Percentiles rank a stretch among this genome's conserved stretches.
These are phyloP conservation scores for Isatis lusitanica DNA, from an alignment of 441 rosid genomes.

Conservation along the genomic window DNA sequence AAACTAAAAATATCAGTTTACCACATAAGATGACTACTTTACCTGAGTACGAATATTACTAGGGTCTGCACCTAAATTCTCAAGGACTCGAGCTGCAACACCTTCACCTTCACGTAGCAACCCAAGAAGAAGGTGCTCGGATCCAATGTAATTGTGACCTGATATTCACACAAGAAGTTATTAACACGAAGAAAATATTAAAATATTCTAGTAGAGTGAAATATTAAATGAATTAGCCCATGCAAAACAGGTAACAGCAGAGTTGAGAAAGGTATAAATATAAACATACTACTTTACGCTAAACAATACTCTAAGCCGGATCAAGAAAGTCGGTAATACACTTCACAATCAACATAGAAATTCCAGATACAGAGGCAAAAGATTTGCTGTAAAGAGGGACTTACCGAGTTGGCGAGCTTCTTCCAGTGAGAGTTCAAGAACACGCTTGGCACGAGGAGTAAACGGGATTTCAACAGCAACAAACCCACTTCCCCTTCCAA, in stretches of 20 bases:
- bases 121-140: slow-evolving; percentile 97
- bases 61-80: slow-evolving; percentile 95
- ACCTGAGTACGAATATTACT: slow-evolving; percentile 97
- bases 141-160: slow-evolving; percentile 98
- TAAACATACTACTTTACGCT: not conserved
- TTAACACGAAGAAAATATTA: not conserved
- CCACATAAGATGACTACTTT: slow-evolving; percentile 16
- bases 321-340: not conserved
- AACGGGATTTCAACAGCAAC: slow-evolving; percentile 98
- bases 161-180: slow-evolving; percentile 17
- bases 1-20: not conserved
- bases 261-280: not conserved
- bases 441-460: slow-evolving; percentile 98
- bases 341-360: not conserved
- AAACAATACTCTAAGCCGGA: not conserved
- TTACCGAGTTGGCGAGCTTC: slow-evolving; percentile 99
- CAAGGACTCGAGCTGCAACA: slow-evolving; percentile 98
- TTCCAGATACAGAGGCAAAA: not conserved
- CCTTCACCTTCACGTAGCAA: slow-evolving; percentile 99
- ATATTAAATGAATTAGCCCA: not conserved
- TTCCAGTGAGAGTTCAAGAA: slow-evolving; percentile 88
- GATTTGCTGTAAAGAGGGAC: not conserved
- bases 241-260: not conserved
- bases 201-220: not conserved
- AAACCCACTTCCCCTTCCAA: slow-evolving; percentile 98